phyloP scores from a whole-genome alignment of 352 stramenopile species.

The Globisporangium nodosum region DNA sequence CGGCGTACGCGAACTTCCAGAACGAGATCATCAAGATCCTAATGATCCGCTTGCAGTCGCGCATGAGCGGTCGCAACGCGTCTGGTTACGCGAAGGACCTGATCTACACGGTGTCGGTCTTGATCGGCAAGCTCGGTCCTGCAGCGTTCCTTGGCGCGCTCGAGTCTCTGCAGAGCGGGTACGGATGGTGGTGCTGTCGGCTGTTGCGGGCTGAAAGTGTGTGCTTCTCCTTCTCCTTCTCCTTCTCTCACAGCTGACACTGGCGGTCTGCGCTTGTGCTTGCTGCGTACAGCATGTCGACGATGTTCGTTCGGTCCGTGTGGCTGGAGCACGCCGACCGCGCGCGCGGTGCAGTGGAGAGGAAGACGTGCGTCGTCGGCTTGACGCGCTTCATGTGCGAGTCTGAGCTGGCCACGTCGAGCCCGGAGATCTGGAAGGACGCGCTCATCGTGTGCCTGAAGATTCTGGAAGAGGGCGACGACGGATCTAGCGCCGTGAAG shows the following conservation, averaged over 20 bases:
- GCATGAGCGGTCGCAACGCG: constrained; percentile 87
- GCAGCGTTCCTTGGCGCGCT: constrained; percentile 72
- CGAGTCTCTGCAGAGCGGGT: constrained; percentile 85
- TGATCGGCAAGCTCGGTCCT: constrained; percentile 88
- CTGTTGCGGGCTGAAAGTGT: no score
- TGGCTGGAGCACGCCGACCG: constrained; percentile 85
- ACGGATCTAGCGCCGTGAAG: constrained; percentile 45
- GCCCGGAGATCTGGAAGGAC: constrained; percentile 49
- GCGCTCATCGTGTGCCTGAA: constrained; percentile 42
- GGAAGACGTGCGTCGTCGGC: constrained; percentile 64
- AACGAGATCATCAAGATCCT: constrained; percentile 93
- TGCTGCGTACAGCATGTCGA: constrained; percentile 68
- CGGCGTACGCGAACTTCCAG: constrained; percentile 72
- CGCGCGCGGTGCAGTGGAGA: constrained; percentile 48
- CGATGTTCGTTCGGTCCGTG: constrained; percentile 88
- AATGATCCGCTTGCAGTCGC: constrained; percentile 91
- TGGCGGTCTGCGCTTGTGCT: neutral
- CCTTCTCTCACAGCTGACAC: constrained; percentile 2
- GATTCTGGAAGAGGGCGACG: constrained; percentile 62
- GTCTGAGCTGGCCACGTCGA: constrained; percentile 47
- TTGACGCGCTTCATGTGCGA: constrained; percentile 74
- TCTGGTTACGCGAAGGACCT: constrained; percentile 82
- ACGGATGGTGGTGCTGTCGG: constrained; percentile 19
- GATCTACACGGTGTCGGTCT: constrained; percentile 84
- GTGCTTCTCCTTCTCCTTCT: constrained; percentile 17